These are phyloP conservation scores for Suhomyces terraborum DNA, from an alignment of 1,139 yeast species.

Conservation along the genomic window DNA sequence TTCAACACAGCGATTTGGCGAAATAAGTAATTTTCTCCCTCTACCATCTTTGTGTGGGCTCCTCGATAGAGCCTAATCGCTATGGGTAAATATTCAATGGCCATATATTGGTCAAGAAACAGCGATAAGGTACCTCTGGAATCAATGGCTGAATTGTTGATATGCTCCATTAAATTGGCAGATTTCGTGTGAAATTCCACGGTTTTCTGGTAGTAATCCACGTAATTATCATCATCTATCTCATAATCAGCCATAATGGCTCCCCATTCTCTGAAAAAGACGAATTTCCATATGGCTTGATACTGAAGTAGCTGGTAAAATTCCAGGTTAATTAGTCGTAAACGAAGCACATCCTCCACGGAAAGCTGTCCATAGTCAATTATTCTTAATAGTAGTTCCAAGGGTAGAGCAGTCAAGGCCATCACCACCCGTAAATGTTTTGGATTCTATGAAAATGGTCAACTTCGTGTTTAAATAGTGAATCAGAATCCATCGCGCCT, in stretches of 20 bases:
- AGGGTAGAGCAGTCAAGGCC: conserved; percentile 4
- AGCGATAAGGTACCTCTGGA: conserved; percentile 1
- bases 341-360: conserved; percentile 24
- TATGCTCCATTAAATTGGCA: background rate
- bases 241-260: conserved; percentile 1
- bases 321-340: conserved; percentile 13
- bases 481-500: conserved; percentile 1
- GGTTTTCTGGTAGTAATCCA: background rate
- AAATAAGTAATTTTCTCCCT: background rate
- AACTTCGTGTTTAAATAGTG: no score
- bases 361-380: conserved; percentile 22
- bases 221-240: background rate
- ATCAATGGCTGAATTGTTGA: background rate
- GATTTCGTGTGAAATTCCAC: background rate
- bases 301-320: background rate
- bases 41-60: background rate
- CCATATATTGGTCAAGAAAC: conserved; percentile 6
- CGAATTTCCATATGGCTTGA: conserved; percentile 4
- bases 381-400: conserved; percentile 13
- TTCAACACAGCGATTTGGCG: background rate
- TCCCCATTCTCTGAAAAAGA: conserved; percentile 7
- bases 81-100: conserved; percentile 1
- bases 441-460: background rate
- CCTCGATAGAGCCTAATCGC: background rate
- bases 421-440: background rate